Evolutionary conservation across 2,329 filamentous ascomycete genomes (phyloP), one percentile per base, ranked within the genome.

Genomic region (Sporothrix dimorphospora): DNA sequence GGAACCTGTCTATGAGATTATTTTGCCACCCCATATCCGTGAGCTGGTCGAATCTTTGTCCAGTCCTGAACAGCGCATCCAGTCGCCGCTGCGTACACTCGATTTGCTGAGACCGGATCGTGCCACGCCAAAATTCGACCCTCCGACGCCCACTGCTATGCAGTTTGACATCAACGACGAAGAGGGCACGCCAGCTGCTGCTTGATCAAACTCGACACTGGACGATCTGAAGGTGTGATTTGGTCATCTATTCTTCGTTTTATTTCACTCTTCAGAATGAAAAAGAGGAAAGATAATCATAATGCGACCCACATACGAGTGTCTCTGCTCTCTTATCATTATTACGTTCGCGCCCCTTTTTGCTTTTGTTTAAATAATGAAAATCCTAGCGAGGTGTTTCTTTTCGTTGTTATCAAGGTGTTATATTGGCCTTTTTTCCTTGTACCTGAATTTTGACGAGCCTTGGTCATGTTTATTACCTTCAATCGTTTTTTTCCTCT

Each of bases 131-230:
- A 73, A 61, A 7, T 75, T 75, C 38, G 24, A 75, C 16, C 75
- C 73, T 0, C 73, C 75, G 0, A 75, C 75, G 9, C 75, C 75
- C 4, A 74, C 71, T 1, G 75, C 75, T 0, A 75, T 75, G 75
- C n/a, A 69, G 4, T 75, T 72, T 11, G 34, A 24, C 0, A 8
- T 27, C 4, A 24, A 51, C 0, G 49, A 53, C n/a, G 42, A 61
- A 5, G 21, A 34, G 30, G 14, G 7, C 1, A 4, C 1, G 11
- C 68, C 68, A 4, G 49, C 70, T 11, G 24, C 65, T 9, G 45
- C 63, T 4, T 68, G 19, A 53, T n/a, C n/a, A n/a, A n/a, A n/a
- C n/a, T n/a, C n/a, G n/a, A n/a, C n/a, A n/a, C n/a, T n/a, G n/a
- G n/a, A n/a, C n/a, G n/a, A n/a, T n/a, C n/a, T n/a, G n/a, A n/a